Base-by-base conservation (phyloP, 805 yeast species). In the Metschnikowia koreensis region DNA sequence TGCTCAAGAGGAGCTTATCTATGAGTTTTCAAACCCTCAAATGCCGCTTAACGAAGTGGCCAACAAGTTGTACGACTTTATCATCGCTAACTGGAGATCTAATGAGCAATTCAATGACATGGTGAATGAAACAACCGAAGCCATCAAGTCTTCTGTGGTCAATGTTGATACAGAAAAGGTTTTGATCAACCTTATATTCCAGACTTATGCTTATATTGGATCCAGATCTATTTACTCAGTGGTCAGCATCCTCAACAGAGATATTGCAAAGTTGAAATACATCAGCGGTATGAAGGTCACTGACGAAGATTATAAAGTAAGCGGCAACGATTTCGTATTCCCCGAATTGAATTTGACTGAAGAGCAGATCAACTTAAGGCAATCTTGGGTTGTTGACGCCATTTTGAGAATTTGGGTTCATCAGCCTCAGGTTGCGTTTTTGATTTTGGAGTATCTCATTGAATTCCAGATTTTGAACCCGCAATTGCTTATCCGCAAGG, bases 191-290 rank as follows among this genome's bases (percentile, higher is more conserved):
- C 69, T 88, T 13, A 68, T 90, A 12, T 77, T 86, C 60, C 93
- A 89, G 62, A 76, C 86, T 0, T 77, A 89, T 47, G 87, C 93
- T 43, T 84, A 84, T 59, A 84, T 90, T 52, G 97, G 98, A 12
- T 86, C 90, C 44, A 80, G 97, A 64, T 92, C 97, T 0, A 78
- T 92, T 41, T 89, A 73, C 58, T 74, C 79, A 1, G 75, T 73
- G 33, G 76, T 74, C 12, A 68, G 73, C 54, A 67, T 74, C 28
- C 57, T 74, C 44, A 63, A 70, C 37, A 66, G 79, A 50, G 79
- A 74, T 52, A 59, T 73, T 38, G 68, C 64, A 46, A 74, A 74
- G 57, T 63, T 74, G 57, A 71, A 68, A 58, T 71, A 58, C 56
- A 56, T 72, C 48, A 64, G 71, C 50, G 78, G 78, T 1, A 57